Base-by-base conservation (phyloP, 805 yeast species). In the Barnettozyma botsteinii region DNA sequence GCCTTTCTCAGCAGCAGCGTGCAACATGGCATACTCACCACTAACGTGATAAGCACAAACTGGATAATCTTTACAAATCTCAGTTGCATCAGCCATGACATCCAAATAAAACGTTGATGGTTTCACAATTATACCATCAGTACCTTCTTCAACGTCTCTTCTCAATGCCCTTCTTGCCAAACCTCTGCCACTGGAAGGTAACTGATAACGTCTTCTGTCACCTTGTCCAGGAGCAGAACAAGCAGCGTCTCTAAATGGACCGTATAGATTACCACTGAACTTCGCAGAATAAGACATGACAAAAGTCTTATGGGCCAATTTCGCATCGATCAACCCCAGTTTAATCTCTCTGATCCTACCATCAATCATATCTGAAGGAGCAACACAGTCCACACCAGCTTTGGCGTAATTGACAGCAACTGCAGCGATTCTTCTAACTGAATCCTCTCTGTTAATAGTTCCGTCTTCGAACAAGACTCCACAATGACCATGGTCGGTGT, bases 231-330 rank as follows among this genome's bases (percentile, higher is more conserved):
- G 98, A 4, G 81, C 71, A 38, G 95, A 83, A 27, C 94, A 93
- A 4, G 98, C 98, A 33, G 97, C 97, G 53, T 93, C 98, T 61
- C 98, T 75, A 71, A 93, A 93, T 5, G 98, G 98, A 1, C 98
- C 98, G 60, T 93, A 93, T 35, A 93, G 68, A 47, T 79, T 77
- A 26, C 98, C 97, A 44, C 85, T 72, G 59, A 93, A 93, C 60
- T 93, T 93, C 43, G 98, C 98, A 26, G 95, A 77, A 65, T 93
- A 93, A 5, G 96, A 84, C 85, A 93, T 81, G 27, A 93, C 78
- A 68, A 91, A 79, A 35, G 88, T 80, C 60, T 81, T 79, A 64
- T 93, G 95, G 17, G 96, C 96, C 44, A 93, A 62, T 21, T 80
- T 81, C 11, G 84, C 87, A 33, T 77, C 79, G 35, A 91, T 79